Evolutionary conservation across 169 alveolate species (phyloP).

Genomic region (Cryptosporidium canis): DNA sequence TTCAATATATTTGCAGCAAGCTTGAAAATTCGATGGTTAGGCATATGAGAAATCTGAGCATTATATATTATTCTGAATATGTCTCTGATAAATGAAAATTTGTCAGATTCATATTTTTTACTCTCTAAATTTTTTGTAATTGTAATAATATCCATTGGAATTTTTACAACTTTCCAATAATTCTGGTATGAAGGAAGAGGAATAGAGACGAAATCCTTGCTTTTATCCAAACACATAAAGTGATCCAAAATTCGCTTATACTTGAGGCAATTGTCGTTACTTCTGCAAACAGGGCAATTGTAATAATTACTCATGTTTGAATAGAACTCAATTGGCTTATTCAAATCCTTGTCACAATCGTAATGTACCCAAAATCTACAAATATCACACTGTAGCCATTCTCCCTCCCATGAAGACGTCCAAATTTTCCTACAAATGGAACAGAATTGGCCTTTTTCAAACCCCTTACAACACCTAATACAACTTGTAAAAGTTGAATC

Average conservation of each 20-base stretch:
- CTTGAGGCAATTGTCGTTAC: conserved; percentile 27
- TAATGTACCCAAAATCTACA: conserved; percentile 68
- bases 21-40: conserved; percentile 53
- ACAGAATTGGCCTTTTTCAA: conserved; percentile 69
- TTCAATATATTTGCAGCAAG: conserved; percentile 23
- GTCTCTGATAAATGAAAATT: conserved; percentile 32
- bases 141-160: conserved; percentile 56
- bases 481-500: conserved; percentile 57
- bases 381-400: conserved; percentile 63
- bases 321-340: conserved; percentile 35
- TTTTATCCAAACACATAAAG: conserved; percentile 44
- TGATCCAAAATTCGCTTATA: conserved; percentile 35
- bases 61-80: conserved; percentile 49
- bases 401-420: conserved; percentile 72
- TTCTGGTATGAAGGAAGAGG: conserved; percentile 69
- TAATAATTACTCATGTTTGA: not conserved
- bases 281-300: conserved; percentile 68
- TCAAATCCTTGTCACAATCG: conserved; percentile 22
- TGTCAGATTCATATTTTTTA: conserved; percentile 15
- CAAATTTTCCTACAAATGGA: conserved; percentile 56
- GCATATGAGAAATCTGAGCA: conserved; percentile 72
- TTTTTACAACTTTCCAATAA: conserved; percentile 67
- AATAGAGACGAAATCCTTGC: conserved; percentile 19
- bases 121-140: not conserved
- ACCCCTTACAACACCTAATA: conserved; percentile 43